A percentile compares a stretch with the other conserved stretches of the same genome.
phyloP scores from a whole-genome alignment of 345 rosid species.

The Murraya koenigii region DNA sequence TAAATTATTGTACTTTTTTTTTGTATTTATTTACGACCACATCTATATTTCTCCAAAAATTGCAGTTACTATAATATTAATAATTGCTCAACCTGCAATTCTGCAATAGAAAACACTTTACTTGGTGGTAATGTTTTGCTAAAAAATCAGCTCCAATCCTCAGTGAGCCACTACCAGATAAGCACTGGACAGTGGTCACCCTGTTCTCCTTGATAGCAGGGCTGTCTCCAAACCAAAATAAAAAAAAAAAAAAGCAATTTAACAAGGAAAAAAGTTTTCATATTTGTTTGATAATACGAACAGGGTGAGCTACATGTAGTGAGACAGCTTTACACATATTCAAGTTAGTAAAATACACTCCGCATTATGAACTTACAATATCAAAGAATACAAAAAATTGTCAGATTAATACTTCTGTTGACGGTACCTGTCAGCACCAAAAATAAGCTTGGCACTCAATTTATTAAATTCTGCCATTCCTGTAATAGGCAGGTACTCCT shows the following conservation, averaged over 20 bases:
- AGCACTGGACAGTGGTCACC: slow-evolving; percentile 81
- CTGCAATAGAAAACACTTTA: slow-evolving; percentile 20
- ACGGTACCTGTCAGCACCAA: slow-evolving; percentile 67
- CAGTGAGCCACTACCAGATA: slow-evolving; percentile 93
- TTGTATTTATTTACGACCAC: no score
- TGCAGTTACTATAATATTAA: no score
- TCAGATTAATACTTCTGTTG: no score
- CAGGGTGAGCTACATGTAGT: no score
- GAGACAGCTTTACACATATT: neutral
- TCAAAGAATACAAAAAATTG: no score
- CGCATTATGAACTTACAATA: neutral
- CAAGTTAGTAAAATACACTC: neutral
- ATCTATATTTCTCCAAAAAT: no score
- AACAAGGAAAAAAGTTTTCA: neutral
- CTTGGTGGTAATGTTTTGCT: slow-evolving; percentile 73
- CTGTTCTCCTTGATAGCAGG: slow-evolving; percentile 70
- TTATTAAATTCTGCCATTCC: slow-evolving; percentile 77
- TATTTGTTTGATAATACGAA: no score
- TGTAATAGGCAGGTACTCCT: slow-evolving; percentile 81
- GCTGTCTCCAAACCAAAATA: slow-evolving; percentile 35
- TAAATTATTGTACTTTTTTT: no score
- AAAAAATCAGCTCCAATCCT: slow-evolving; percentile 96
- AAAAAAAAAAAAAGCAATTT: slow-evolving; percentile 14
- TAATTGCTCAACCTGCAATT: no score
- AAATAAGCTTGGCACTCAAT: slow-evolving; percentile 74